Evolutionary conservation across 78 protist genomes (phyloP), one percentile per base, ranked within the genome.

Genomic region (Isochrysis galbana): DNA sequence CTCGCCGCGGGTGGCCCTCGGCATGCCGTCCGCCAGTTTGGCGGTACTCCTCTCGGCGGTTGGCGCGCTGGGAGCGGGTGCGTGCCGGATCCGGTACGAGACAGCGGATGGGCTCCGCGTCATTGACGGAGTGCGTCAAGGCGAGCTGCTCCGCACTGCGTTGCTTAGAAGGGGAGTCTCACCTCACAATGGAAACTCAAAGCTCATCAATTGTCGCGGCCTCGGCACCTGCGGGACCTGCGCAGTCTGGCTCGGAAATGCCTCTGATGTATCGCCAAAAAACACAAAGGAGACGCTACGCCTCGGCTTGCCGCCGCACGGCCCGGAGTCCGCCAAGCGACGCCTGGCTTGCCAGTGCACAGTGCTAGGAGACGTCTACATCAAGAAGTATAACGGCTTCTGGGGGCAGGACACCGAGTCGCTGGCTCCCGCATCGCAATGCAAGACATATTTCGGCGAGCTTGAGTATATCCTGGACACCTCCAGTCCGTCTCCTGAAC

Each of bases 201-300:
- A 67, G 91, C 34, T 26, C 17, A 88, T 88, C 78, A 88, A 88
- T 36, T 88, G 91, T 48, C 91, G 91, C 32, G 91, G 91, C 10
- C 82, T 88, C 23, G 91, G 91, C 17, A 88, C 91, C 26, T 88
- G 91, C 54, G 91, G 91, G 2, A 88, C 91, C 34, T 88, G 91
- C 14, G 74, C 91, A 1, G 91, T 88, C n/a, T 19, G 91, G 74
- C 34, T 11, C 61, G 55, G 82, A 67, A 1, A 2, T 19, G 36
- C 91, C 91, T 1, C 29, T 32, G 38, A 38, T n/a, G n/a, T n/a
- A 14, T 5, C 41, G 34, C 74, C n/a, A n/a, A n/a, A n/a, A n/a
- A 61, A 42, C 26, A 1, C 42, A 5, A 39, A 3, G 0, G 91
- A 88, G 91, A 19, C 1, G 38, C 29, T 29, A 7, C 91, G 91